Conservation (phyloP, 495 filamentous ascomycete genomes). For the Paragyromitra xinjiangensis region DNA sequence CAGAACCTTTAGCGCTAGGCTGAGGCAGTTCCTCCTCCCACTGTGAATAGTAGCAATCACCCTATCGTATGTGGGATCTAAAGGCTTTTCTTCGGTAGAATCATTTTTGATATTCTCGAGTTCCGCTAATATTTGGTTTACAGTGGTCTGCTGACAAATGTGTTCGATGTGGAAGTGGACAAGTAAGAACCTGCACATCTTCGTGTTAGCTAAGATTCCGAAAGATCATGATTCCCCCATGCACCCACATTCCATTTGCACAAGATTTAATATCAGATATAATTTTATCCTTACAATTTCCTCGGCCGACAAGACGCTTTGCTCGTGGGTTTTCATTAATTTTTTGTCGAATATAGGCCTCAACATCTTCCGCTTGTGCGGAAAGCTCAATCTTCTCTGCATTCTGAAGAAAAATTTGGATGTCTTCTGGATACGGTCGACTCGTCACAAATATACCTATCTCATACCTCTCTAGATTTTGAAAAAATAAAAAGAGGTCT, state of each 20-base stretch:
- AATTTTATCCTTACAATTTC: not conserved
- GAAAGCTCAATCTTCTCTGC: not conserved
- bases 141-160: slow-evolving; percentile 18
- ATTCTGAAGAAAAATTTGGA: not conserved
- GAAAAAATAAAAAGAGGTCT: not conserved
- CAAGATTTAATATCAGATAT: not conserved
- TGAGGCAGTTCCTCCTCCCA: not conserved
- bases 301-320: not conserved
- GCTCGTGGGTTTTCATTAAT: slow-evolving; percentile 1
- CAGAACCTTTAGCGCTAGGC: slow-evolving; percentile 1
- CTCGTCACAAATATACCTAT: not conserved
- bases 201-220: not conserved
- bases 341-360: not conserved
- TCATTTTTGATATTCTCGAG: slow-evolving; percentile 5
- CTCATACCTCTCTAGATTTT: not conserved
- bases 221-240: not conserved
- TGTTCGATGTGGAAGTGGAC: slow-evolving; percentile 18
- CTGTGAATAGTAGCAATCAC: slow-evolving; percentile 1
- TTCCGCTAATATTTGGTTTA: not conserved
- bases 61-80: slow-evolving; percentile 14
- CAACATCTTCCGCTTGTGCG: not conserved
- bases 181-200: slow-evolving; percentile 23
- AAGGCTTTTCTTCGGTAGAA: not conserved
- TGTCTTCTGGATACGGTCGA: slow-evolving; percentile 5
- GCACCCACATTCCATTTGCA: not conserved